Conservation (phyloP, 1,284 basidiomycete species). For the Limonomyces culmigenus region DNA sequence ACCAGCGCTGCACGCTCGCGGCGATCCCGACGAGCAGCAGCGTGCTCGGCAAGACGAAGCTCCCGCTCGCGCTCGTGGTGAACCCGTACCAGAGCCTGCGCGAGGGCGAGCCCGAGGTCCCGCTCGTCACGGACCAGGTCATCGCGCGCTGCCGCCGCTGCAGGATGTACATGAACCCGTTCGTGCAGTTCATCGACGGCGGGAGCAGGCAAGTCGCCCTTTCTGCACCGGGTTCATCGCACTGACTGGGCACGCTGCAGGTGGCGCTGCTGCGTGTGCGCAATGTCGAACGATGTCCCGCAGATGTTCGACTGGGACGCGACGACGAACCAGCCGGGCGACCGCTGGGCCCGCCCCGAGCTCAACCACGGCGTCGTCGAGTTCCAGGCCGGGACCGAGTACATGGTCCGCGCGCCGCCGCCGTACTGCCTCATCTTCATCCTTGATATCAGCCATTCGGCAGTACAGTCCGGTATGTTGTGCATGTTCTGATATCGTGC, state of each 20-base stretch:
- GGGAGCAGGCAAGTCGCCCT: slow-evolving; percentile 62
- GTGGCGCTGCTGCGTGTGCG: slow-evolving; percentile 99
- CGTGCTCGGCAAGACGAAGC: slow-evolving; percentile 82
- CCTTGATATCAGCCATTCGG: slow-evolving; percentile 89
- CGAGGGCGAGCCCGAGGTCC: slow-evolving; percentile 65
- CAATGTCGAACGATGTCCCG: slow-evolving; percentile 96
- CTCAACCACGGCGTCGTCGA: slow-evolving; percentile 90
- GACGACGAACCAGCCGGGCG: slow-evolving; percentile 82
- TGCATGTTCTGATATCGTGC: not conserved
- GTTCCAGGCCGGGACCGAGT: slow-evolving; percentile 96
- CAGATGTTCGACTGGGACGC: slow-evolving; percentile 99
- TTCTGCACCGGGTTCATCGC: slow-evolving; percentile 1
- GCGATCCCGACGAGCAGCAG: slow-evolving; percentile 88
- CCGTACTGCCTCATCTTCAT: slow-evolving; percentile 95
- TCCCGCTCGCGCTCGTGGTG: slow-evolving; percentile 83
- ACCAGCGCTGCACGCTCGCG: slow-evolving; percentile 87
- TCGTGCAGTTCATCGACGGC: slow-evolving; percentile 96
- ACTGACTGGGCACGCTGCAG: slow-evolving; percentile 21
- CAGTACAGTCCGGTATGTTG: slow-evolving; percentile 64
- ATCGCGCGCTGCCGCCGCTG: slow-evolving; percentile 96
- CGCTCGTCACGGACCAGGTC: slow-evolving; percentile 84
- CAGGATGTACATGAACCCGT: slow-evolving; percentile 98
- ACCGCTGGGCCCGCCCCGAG: slow-evolving; percentile 89
- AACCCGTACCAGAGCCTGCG: slow-evolving; percentile 82
- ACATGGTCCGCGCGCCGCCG: slow-evolving; percentile 98